Conservation (phyloP, 2,329 filamentous ascomycete genomes). For the Akanthomyces dipterigenus region DNA sequence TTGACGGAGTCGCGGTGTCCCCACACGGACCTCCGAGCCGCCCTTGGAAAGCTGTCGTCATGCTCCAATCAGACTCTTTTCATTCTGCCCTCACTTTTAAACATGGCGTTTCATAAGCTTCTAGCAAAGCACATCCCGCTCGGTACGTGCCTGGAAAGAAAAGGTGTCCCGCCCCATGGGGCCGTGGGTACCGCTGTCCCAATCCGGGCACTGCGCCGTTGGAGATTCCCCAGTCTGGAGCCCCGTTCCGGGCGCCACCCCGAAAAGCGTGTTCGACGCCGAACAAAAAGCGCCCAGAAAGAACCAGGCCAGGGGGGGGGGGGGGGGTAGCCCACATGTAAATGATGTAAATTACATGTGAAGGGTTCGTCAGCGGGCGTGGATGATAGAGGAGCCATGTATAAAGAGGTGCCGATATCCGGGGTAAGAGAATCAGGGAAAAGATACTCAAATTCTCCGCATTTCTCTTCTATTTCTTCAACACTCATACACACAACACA, state of each 20-base stretch:
- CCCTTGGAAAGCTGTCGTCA: neutral
- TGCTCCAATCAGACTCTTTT: no score
- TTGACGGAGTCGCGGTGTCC: neutral
- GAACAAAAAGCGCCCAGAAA: neutral
- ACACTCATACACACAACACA: neutral
- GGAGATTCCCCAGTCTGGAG: neutral
- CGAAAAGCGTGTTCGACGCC: neutral
- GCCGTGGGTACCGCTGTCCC: neutral
- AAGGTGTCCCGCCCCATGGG: neutral
- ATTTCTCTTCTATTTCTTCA: neutral
- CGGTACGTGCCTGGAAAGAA: neutral
- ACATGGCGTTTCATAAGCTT: no score
- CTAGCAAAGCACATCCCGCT: no score
- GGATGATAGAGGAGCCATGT: neutral
- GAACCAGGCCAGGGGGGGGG: neutral
- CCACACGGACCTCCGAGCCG: neutral
- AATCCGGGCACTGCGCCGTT: constrained; percentile 8
- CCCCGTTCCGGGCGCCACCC: constrained; percentile 6
- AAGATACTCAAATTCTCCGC: neutral
- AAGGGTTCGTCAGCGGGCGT: neutral
- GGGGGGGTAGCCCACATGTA: neutral
- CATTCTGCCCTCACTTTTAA: no score
- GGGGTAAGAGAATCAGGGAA: neutral
- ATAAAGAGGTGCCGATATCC: constrained; percentile 4
- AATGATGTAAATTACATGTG: constrained; percentile 10